Base-by-base conservation (phyloP, 768 basidiomycete genomes). In the Tulasnella sp. region DNA sequence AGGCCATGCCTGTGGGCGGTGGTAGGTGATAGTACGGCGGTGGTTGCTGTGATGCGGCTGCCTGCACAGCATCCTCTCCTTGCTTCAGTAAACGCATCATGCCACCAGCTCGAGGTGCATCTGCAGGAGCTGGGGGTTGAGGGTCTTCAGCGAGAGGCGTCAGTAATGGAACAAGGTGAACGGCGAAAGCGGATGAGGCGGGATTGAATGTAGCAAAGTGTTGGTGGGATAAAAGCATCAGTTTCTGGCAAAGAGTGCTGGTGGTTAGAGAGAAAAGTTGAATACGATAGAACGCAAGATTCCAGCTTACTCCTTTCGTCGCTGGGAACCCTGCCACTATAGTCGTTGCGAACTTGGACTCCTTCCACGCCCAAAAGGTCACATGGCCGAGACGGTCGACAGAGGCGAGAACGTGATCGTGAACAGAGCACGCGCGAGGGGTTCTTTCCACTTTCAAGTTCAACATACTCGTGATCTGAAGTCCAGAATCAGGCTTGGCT, bases 191-290 rank as follows among this genome's bases (percentile, higher is more conserved):
- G 46, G 79, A 80, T 37, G 72, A 75, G 40, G 79, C 79, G 16
- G 79, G 79, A 72, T 80, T 80, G 79, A 80, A 80, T 18, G 72
- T 60, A 34, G 79, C 79, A 48, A 80, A 37, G 42, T 50, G 74
- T 11, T 80, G 72, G n/a, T n/a, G 42, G 34, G 79, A 72, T 18
- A 80, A 28, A 40, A 80, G 46, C 74, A 80, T 73, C 73, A 80
- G 40, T 46, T 75, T 80, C 79, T 80, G 46, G 60, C 18, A 28
- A 60, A 40, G 20, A 1, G 1, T 50, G 12, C 24, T 12, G 24
- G 41, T 3, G 64, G 77, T 37, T 24, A 50, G 60, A 37, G n/a
- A n/a, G n/a, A n/a, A n/a, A n/a, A n/a, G n/a, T n/a, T n/a, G n/a
- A n/a, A n/a, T n/a, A n/a, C n/a, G n/a, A n/a, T n/a, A n/a, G n/a